Percentiles rank a stretch among this genome's conserved stretches.
Evolutionary conservation across 2,329 filamentous ascomycete species (phyloP).

Genomic region (Diaporthe sp.): DNA sequence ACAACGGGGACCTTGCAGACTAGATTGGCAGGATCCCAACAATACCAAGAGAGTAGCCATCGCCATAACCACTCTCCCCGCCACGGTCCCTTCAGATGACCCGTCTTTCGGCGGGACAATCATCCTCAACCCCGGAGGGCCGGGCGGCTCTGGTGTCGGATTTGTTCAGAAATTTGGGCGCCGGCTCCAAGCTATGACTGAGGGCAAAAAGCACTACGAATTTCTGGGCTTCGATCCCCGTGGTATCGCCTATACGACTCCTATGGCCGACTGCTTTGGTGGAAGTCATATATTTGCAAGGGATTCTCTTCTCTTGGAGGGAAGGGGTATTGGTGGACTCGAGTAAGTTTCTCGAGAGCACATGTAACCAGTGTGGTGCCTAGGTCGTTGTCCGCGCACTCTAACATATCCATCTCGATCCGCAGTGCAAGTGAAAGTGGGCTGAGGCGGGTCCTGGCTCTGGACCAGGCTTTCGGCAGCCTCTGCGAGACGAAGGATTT

Average conservation of each 20-base stretch:
- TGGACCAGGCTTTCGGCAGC: constrained; percentile 47
- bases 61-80: constrained; percentile 58
- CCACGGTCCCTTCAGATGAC: constrained; percentile 54
- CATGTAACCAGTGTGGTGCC: too few species aligned
- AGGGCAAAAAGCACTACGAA: constrained; percentile 54
- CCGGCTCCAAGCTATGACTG: constrained; percentile 49
- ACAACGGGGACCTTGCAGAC: constrained; percentile 10
- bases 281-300: constrained; percentile 48
- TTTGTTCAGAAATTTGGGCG: constrained; percentile 47
- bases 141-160: constrained; percentile 57
- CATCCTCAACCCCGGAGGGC: constrained; percentile 61
- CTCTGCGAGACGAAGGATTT: constrained; percentile 48
- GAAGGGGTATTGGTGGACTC: constrained; percentile 50
- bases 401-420: background rate
- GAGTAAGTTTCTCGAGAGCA: background rate
- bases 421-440: constrained; percentile 39
- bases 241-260: constrained; percentile 55
- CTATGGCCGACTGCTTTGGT: constrained; percentile 56
- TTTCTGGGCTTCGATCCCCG: constrained; percentile 61
- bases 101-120: constrained; percentile 58
- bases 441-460: constrained; percentile 48
- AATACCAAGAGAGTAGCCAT: constrained; percentile 52
- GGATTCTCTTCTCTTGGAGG: constrained; percentile 49
- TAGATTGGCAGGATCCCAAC: constrained; percentile 57
- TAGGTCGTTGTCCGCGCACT: background rate